Evolutionary conservation across 2,329 filamentous ascomycete genomes (phyloP), one percentile per base, ranked within the genome.

Genomic region (Pestalotiopsis sp.): DNA sequence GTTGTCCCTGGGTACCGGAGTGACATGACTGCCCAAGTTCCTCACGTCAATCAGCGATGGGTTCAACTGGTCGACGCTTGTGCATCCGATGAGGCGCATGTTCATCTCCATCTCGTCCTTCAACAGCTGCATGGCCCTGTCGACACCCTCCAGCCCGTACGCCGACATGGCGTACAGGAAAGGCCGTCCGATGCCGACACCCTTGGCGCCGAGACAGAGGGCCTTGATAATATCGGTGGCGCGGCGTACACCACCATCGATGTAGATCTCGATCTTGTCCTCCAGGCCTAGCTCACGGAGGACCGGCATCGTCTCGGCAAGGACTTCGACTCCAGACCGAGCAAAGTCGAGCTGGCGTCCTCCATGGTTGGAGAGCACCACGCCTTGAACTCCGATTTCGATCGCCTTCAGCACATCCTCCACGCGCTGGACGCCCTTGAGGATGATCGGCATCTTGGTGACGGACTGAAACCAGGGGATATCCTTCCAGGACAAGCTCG

Each of bases 21-120:
- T 82, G 48, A 82, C 79, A 71, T 89, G 87, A 69, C 79, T 80
- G 69, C 82, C 81, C 72, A 98, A 77, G 2, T 91, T 93, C 69
- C 92, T 84, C 0, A 89, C 88, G 77, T 99, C 96, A 22, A 99
- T 79, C 79, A 99, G 82, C 30, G 89, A 90, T 0, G 94, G 91
- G 70, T 92, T 93, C 70, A 99, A 82, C 73, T 99, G 90, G 44
- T 89, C 89, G 39, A 99, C 80, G 69, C 81, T 90, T 22, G 86
- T 88, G 68, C 90, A 92, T 10, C 96, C 96, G 73, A 99, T 94
- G 70, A 99, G 83, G 6, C 96, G 89, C 96, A 99, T 98, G 77
- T 95, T 96, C 95, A 98, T 98, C 83, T 97, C 94, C 88, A 99
- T 93, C 86, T 99, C 96, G 76, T 98, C 96, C 82, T 93, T 94